Evolutionary conservation across 768 basidiomycete genomes (phyloP).

Genomic region (Rhodotorula taiwanensis): DNA sequence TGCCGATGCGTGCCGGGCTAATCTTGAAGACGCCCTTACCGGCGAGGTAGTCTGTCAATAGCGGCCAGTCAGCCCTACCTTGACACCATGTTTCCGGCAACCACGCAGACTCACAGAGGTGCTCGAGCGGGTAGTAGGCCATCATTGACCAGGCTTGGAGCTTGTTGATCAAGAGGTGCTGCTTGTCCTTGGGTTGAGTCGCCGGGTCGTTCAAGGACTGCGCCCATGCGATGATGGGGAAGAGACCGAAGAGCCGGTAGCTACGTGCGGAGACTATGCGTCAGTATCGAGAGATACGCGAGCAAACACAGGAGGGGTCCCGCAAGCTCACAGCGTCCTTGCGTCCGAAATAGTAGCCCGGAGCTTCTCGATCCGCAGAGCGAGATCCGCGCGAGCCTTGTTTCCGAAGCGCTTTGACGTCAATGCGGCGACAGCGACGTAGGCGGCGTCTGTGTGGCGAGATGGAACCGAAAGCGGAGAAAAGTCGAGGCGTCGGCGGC

Average conservation of each 20-base stretch:
- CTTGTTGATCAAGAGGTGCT: constrained; percentile 35
- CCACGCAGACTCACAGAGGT: constrained; percentile 40
- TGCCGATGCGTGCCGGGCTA: constrained; percentile 6
- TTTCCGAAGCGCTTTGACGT: constrained; percentile 14
- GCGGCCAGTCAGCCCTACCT: no score
- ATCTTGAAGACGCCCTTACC: constrained; percentile 36
- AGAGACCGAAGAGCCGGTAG: constrained; percentile 37
- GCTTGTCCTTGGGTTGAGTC: constrained; percentile 28
- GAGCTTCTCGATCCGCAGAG: constrained; percentile 29
- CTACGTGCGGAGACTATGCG: no score
- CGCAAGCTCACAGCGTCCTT: constrained; percentile 25
- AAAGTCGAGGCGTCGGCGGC: no score
- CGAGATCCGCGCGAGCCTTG: constrained; percentile 25
- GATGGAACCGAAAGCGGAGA: neutral
- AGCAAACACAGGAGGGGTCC: neutral
- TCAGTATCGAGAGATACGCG: no score
- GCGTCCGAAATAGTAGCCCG: constrained; percentile 29
- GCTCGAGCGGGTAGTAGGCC: constrained; percentile 44
- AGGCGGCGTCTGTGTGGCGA: constrained; percentile 14
- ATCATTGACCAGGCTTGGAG: constrained; percentile 43
- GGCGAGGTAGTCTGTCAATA: constrained; percentile 41
- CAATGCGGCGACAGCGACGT: constrained; percentile 10
- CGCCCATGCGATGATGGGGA: constrained; percentile 38
- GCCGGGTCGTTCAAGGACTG: constrained; percentile 36
- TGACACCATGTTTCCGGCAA: no score